Percentiles rank a stretch among this genome's conserved stretches.
phyloP scores from a whole-genome alignment of 352 stramenopile genomes.

The Phytophthora aleatoria region DNA sequence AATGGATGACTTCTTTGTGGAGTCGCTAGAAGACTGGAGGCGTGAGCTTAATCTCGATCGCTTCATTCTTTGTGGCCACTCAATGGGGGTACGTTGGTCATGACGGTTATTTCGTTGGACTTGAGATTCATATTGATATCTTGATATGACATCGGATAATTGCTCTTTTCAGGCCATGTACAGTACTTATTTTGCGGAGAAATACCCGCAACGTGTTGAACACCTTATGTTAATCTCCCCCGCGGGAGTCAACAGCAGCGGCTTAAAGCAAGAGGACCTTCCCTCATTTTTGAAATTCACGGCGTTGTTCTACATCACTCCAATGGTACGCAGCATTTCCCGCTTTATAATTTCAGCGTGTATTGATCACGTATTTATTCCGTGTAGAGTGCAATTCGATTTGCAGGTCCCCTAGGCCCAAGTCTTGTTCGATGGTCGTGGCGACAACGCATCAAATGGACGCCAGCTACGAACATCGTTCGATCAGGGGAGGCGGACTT shows the following conservation, averaged over 20 bases:
- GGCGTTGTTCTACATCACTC: conserved; percentile 59
- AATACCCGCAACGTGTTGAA: conserved; percentile 73
- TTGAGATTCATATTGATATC: conserved; percentile 1
- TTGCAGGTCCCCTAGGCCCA: conserved; percentile 62
- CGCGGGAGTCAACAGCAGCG: conserved; percentile 59
- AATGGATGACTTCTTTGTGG: conserved; percentile 82
- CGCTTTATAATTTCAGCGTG: background rate
- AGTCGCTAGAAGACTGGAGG: conserved; percentile 80
- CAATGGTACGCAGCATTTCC: conserved; percentile 49
- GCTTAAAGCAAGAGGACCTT: conserved; percentile 42
- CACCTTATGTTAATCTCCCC: conserved; percentile 82
- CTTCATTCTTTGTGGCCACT: conserved; percentile 79
- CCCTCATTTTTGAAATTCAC: conserved; percentile 48
- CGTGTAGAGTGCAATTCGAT: conserved; percentile 62
- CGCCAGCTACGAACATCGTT: conserved; percentile 73
- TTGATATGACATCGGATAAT: background rate
- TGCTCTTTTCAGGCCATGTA: conserved; percentile 61
- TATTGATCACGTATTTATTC: too few relatives aligned
- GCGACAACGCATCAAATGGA: conserved; percentile 61
- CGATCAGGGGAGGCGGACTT: conserved; percentile 74
- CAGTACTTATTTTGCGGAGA: conserved; percentile 75
- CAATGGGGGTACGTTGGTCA: conserved; percentile 72
- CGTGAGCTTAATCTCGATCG: conserved; percentile 64
- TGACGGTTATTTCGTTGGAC: background rate
- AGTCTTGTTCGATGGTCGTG: conserved; percentile 64